A percentile compares a stretch with the other conserved stretches of the same genome.
Conservation (phyloP, 345 rosid genomes). For the Populus tremula region DNA sequence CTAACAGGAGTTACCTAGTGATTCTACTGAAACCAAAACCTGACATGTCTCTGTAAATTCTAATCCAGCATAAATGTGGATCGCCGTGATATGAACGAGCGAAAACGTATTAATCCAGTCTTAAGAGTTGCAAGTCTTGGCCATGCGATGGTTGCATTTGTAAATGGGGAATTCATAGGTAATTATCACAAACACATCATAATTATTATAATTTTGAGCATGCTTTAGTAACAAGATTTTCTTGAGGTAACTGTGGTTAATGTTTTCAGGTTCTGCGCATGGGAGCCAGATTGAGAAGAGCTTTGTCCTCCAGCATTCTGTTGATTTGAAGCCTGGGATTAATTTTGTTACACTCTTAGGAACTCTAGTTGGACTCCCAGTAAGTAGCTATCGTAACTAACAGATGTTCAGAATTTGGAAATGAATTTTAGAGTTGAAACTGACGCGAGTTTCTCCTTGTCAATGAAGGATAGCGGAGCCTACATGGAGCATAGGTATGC, state of each 20-base stretch:
- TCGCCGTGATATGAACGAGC: slow-evolving; percentile 40
- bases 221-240: neutral
- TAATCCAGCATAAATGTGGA: slow-evolving; percentile 43
- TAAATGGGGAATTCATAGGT: slow-evolving; percentile 76
- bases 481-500: slow-evolving; percentile 78
- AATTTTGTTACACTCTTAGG: slow-evolving; percentile 56
- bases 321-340: slow-evolving; percentile 45
- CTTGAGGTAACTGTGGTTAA: neutral
- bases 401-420: neutral
- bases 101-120: slow-evolving; percentile 36
- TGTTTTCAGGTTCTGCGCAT: slow-evolving; percentile 54
- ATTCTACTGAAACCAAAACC: slow-evolving; percentile 6
- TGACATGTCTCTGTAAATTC: neutral
- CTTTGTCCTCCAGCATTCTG: slow-evolving; percentile 58
- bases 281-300: slow-evolving; percentile 87
- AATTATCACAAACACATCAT: neutral
- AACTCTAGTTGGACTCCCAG: slow-evolving; percentile 63
- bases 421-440: neutral
- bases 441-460: slow-evolving; percentile 2
- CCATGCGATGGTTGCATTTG: slow-evolving; percentile 63
- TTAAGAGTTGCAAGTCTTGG: slow-evolving; percentile 80
- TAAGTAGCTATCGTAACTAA: slow-evolving; percentile 26
- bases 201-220: neutral
- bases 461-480: slow-evolving; percentile 76
- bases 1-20: neutral